These are phyloP conservation scores for Apiospora saccharicola DNA, from an alignment of 2,329 filamentous ascomycete species.

Conservation along the genomic window DNA sequence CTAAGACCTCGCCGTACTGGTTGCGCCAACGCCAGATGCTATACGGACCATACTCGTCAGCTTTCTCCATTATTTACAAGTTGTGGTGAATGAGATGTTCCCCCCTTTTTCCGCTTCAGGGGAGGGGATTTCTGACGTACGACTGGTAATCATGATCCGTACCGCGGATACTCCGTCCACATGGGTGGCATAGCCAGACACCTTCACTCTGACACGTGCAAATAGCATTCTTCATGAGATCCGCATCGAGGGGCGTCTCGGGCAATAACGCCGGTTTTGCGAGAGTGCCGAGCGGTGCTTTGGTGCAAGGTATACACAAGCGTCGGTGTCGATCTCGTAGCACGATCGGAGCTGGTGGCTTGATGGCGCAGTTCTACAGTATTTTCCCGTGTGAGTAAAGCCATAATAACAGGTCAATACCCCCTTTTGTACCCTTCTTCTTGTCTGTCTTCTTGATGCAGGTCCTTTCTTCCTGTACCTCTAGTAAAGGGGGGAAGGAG, in stretches of 20 bases:
- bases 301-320: constrained; percentile 78
- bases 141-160: constrained; percentile 66
- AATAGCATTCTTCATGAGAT: constrained; percentile 63
- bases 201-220: constrained; percentile 62
- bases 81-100: not conserved
- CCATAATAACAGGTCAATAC: not conserved
- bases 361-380: constrained; percentile 84
- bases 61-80: constrained; percentile 20
- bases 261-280: constrained; percentile 53
- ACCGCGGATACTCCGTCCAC: constrained; percentile 73
- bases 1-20: constrained; percentile 81
- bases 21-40: constrained; percentile 90
- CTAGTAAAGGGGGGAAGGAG: not conserved
- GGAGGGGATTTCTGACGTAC: constrained; percentile 45
- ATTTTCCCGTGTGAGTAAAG: not conserved
- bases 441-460: not conserved
- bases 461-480: too few relatives aligned
- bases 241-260: constrained; percentile 56
- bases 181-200: constrained; percentile 87
- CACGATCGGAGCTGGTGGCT: constrained; percentile 73
- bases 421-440: not conserved
- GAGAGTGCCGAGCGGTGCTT: constrained; percentile 70
- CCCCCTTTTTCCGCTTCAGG: not conserved
- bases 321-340: constrained; percentile 81
- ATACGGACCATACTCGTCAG: not conserved